These are phyloP conservation scores for Colletotrichum coccodes DNA, from an alignment of 2,329 filamentous ascomycete genomes.

Conservation along the genomic window DNA sequence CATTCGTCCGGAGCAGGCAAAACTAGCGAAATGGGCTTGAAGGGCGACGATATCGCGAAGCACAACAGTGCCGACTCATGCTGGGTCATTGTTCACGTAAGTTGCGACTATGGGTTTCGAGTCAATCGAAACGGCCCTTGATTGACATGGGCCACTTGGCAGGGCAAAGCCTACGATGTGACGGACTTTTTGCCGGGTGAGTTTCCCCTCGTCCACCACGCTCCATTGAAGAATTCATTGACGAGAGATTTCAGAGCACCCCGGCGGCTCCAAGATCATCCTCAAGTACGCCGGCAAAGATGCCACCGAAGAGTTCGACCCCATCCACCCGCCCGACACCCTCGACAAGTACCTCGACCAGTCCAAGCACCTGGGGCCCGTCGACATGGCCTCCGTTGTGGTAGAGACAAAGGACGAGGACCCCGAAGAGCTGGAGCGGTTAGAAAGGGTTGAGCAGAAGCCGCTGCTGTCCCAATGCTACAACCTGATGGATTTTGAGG, in stretches of 20 bases:
- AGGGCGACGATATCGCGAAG: slow-evolving; percentile 66
- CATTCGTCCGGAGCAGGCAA: slow-evolving; percentile 14
- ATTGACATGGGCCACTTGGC: slow-evolving; percentile 32
- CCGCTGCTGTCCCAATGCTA: slow-evolving; percentile 88
- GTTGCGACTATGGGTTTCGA: slow-evolving; percentile 27
- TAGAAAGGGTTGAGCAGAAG: slow-evolving; percentile 79
- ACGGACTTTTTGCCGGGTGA: slow-evolving; percentile 85
- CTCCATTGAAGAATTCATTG: not conserved
- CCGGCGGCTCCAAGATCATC: slow-evolving; percentile 91
- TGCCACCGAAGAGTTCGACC: slow-evolving; percentile 90
- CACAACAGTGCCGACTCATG: slow-evolving; percentile 87
- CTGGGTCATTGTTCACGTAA: slow-evolving; percentile 88
- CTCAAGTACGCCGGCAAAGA: slow-evolving; percentile 96
- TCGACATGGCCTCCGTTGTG: slow-evolving; percentile 85
- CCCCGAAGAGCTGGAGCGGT: slow-evolving; percentile 69
- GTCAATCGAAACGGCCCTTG: not conserved
- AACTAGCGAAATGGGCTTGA: slow-evolving; percentile 52
- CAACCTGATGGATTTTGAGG: slow-evolving; percentile 95
- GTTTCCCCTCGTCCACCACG: slow-evolving; percentile 32
- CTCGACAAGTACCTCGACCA: slow-evolving; percentile 85
- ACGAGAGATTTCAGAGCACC: slow-evolving; percentile 70
- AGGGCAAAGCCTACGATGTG: slow-evolving; percentile 88
- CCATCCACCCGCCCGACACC: slow-evolving; percentile 88
- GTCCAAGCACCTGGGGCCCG: slow-evolving; percentile 88
- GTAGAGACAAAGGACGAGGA: slow-evolving; percentile 75